Base-by-base conservation (phyloP, 768 basidiomycete genomes). In the Chalciporus chontae region DNA sequence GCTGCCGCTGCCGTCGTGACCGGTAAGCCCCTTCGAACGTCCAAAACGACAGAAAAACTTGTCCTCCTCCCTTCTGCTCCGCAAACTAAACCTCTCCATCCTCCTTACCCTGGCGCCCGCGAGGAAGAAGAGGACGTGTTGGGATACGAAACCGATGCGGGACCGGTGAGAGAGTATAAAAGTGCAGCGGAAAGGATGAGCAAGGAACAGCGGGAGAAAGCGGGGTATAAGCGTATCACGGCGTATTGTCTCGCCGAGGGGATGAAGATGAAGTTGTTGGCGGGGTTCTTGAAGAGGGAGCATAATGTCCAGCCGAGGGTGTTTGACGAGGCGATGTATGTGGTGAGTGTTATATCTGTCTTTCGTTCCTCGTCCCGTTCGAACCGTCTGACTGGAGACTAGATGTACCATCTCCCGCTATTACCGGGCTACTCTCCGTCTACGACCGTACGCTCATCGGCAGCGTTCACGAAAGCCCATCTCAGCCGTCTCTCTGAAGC, bases 261-360 rank as follows among this genome's bases (percentile, higher is more conserved):
- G 7, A 85, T 94, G 67, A 83, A 84, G 63, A 86, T 90, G 80
- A 94, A 91, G 66, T 70, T 88, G 0, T 70, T 96, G 18, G 83
- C 86, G 10, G 83, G 85, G 2, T 95, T 94, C 62, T 64, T 96
- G 64, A 95, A 94, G 69, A 75, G 94, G 45, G 94, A 97, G 63
- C 94, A 97, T 65, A 95, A 94, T 47, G 93, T 94, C 10, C 76
- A 71, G 9, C 91, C 85, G 1, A 76, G 94, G 51, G 78, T 91
- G 0, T 97, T 91, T 57, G 94, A 96, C 65, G 94, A 97, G 69
- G 94, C 93, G 0, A 69, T 95, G 52, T 96, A 96, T 73, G 88
- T 84, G 49, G 94, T 94, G 54, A 71, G 90, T 77, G 13, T 40
- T 27, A 1, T 29, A 1, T 29, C 5, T 36, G 14, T n/a, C 1